Evolutionary conservation across 371 early-diverging fungal genomes (phyloP).

Genomic region (Mortierella sp.): DNA sequence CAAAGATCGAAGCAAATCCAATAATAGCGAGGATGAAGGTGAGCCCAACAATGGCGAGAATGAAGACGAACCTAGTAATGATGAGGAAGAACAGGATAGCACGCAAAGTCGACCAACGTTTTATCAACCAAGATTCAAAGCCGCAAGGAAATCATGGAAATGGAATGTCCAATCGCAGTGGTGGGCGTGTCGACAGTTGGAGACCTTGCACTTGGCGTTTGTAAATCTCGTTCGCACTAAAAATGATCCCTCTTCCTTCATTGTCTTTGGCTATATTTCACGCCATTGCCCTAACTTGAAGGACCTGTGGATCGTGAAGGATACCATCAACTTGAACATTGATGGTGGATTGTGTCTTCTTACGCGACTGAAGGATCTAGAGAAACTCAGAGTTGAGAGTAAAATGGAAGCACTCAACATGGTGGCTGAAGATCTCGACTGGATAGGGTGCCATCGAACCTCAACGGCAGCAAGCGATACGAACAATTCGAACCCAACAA

Average conservation of each 20-base stretch:
- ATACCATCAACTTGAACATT: not conserved
- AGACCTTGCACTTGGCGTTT: not conserved
- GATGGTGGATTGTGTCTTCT: constrained; percentile 5
- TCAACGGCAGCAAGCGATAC: not conserved
- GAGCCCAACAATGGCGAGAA: no score
- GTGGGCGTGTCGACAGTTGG: not conserved
- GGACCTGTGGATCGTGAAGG: not conserved
- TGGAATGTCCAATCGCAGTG: not conserved
- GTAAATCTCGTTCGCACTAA: not conserved
- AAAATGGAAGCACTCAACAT: not conserved
- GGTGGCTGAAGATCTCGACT: not conserved
- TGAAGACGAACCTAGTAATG: no score
- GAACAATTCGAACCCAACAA: no score
- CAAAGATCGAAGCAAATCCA: no score
- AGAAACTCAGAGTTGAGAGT: not conserved
- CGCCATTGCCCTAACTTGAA: not conserved
- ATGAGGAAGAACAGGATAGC: no score
- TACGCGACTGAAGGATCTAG: constrained; percentile 1
- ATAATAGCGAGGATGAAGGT: no score
- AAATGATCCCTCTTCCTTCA: not conserved
- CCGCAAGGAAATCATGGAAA: no score
- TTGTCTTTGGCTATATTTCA: not conserved
- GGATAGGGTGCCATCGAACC: not conserved
- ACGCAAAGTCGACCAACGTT: no score
- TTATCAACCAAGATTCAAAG: no score